Conservation (phyloP, 2,329 filamentous ascomycete species). For the Didymella exigua region DNA sequence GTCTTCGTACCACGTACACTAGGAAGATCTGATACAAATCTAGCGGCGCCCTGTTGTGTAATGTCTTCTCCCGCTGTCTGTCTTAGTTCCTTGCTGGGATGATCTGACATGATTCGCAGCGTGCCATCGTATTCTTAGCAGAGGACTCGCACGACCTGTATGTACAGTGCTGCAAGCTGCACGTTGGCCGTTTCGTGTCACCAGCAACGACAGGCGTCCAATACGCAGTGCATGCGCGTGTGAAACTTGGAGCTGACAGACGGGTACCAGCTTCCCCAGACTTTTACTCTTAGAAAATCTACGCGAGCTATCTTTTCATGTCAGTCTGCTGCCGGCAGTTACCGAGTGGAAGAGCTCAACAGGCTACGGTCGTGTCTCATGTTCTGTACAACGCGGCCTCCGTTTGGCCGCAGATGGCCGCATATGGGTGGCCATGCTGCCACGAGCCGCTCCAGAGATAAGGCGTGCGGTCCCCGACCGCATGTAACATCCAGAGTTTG, state of each 20-base stretch:
- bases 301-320: conserved; percentile 22
- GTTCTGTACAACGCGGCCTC: conserved; percentile 15
- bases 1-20: not conserved
- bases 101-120: not conserved
- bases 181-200: conserved; percentile 22
- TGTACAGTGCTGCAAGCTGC: conserved; percentile 16
- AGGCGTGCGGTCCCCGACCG: not conserved
- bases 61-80: not conserved
- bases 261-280: conserved; percentile 30
- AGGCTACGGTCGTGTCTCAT: conserved; percentile 15
- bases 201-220: conserved; percentile 7
- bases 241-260: conserved; percentile 20
- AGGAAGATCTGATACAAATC: not conserved
- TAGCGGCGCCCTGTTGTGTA: not conserved
- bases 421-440: not conserved
- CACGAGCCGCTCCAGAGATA: not conserved
- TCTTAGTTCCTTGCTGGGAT: not conserved
- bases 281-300: conserved; percentile 10
- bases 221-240: not conserved
- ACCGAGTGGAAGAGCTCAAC: not conserved
- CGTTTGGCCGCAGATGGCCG: conserved; percentile 9
- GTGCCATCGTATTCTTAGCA: not conserved
- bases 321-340: conserved; percentile 4
- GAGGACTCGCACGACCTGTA: conserved; percentile 9
- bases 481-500: not conserved